phyloP scores from a whole-genome alignment of 371 early-diverging fungal genomes.

The Apophysomyces variabilis region DNA sequence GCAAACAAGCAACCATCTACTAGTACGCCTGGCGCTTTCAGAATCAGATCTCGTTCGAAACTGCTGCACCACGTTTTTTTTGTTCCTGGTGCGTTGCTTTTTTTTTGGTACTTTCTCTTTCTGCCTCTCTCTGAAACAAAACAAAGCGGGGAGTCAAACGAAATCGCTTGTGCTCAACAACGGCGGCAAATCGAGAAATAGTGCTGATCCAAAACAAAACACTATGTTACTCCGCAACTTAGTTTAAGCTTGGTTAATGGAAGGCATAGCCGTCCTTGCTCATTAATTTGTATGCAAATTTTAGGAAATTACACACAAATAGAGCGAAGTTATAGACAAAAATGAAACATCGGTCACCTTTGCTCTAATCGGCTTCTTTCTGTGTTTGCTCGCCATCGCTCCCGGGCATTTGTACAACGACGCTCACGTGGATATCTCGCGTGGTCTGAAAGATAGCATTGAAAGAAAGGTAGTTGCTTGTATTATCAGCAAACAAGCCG shows the following conservation, averaged over 20 bases:
- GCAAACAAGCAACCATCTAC: too few species aligned
- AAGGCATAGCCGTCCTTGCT: background rate
- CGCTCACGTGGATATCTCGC: constrained; percentile 7
- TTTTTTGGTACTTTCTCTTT: background rate
- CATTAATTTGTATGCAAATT: too few species aligned
- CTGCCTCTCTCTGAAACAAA: constrained; percentile 1
- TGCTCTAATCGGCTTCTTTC: background rate
- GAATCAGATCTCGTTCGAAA: background rate
- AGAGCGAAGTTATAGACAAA: background rate
- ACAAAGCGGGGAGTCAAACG: constrained; percentile 4
- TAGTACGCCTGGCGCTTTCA: background rate
- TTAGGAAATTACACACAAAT: background rate
- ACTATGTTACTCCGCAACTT: background rate
- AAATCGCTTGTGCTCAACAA: background rate
- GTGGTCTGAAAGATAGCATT: background rate
- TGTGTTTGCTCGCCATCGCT: background rate
- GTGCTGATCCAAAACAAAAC: constrained; percentile 8
- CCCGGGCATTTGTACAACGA: constrained; percentile 2
- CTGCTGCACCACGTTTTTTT: background rate
- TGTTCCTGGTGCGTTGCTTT: background rate
- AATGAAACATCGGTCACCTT: background rate
- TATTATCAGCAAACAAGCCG: background rate
- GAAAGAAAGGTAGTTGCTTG: background rate
- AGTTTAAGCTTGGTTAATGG: background rate
- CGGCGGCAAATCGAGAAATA: background rate